Base-by-base conservation (phyloP, 83 land plant genomes). In the Picea abies region DNA sequence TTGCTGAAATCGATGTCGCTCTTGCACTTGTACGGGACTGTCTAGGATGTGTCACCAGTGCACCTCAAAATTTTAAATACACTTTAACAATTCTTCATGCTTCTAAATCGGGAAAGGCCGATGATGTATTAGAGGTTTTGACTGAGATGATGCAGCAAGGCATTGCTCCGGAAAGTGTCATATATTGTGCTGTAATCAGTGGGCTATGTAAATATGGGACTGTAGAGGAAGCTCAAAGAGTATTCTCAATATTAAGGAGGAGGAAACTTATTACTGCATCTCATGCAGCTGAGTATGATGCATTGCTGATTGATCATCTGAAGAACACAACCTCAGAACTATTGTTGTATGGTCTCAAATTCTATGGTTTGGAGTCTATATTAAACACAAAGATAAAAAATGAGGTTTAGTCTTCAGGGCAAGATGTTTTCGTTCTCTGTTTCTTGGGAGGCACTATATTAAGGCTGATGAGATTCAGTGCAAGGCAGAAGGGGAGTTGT, bases 1-100 rank as follows among this genome's bases (percentile, higher is more conserved):
- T 80, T 63, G 90, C 89, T 26, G 90, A 93, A 87, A 84, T 93
- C 61, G 85, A 85, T 66, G 84, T 82, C 19, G 92, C 89, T 64
- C 84, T 93, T 15, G 80, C 79, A 73, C 83, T 93, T 22, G 89
- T 93, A 66, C 91, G 90, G 60, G 93, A 93, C 65, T 93, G 95
- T 70, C 83, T 93, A 41, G 93, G 88, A 2, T 89, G 80, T 79
- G 81, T 85, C 10, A 47, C 78, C 3, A 84, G 72, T 86, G 93
- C 88, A 14, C 95, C 95, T n/a, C 78, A 79, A 86, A 88, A 84
- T 47, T 93, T 93, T 72, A 93, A 91, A 84, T 91, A 93, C 58
- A 47, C 91, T 4, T 86, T 88, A 61, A 88, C 84, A 5, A 78
- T 93, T 84, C 81, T 91, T 37, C 89, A 93, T 86, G 87, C 75